These are phyloP conservation scores for Nyssa sinensis DNA, from an alignment of 148 eudicot genomes.

Conservation along the genomic window DNA sequence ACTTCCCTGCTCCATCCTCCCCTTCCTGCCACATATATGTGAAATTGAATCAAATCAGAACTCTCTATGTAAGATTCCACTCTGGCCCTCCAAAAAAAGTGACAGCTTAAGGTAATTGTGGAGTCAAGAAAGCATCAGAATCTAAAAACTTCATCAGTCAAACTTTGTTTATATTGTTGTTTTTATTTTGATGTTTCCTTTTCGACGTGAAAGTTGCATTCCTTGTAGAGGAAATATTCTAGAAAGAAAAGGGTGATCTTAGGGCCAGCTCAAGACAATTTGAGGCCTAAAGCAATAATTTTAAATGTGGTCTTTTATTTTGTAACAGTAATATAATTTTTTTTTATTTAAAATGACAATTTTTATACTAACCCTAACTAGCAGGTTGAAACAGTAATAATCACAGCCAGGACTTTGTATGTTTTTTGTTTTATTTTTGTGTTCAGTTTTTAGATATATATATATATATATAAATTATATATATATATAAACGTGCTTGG, in stretches of 20 bases:
- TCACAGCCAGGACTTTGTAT: too few species aligned
- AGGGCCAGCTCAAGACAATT: too few species aligned
- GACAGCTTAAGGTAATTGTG: conserved; percentile 10
- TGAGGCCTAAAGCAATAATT: too few species aligned
- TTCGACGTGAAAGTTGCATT: not conserved
- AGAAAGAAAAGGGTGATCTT: conserved; percentile 7
- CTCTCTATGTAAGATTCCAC: conserved; percentile 9
- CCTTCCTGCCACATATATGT: not conserved
- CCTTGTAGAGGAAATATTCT: conserved; percentile 3
- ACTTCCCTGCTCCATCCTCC: conserved; percentile 3
- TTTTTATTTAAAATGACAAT: too few species aligned
- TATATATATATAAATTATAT: too few species aligned
- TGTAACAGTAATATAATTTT: too few species aligned
- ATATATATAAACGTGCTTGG: too few species aligned
- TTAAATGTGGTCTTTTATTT: too few species aligned
- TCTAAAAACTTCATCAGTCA: not conserved
- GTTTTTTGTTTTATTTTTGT: too few species aligned
- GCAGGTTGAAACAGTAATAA: too few species aligned
- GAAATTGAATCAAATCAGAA: not conserved
- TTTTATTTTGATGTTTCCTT: not conserved
- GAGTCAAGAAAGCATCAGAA: conserved; percentile 18
- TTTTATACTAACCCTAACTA: too few species aligned
- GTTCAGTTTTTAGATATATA: too few species aligned
- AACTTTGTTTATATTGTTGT: not conserved
- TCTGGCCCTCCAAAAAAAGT: conserved; percentile 7